A percentile compares a stretch with the other conserved stretches of the same genome.
Evolutionary conservation across 2,329 filamentous ascomycete genomes (phyloP).

Genomic region (Cryphonectria japonica): DNA sequence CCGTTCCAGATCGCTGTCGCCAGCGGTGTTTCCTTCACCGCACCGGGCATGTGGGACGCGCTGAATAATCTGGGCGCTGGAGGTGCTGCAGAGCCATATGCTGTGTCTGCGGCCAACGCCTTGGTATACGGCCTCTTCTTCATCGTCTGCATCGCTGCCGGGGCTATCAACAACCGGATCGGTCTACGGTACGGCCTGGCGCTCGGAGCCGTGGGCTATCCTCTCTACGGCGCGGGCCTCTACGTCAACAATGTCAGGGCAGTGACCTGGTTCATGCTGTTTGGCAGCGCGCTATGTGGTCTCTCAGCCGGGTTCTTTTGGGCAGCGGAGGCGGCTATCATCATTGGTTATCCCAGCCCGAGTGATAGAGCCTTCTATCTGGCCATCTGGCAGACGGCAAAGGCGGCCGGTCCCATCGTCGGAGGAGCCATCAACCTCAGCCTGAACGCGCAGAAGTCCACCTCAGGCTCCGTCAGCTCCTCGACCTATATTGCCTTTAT

Average conservation of each 20-base stretch:
- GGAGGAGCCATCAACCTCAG: conserved; percentile 32
- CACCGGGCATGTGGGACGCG: conserved; percentile 58
- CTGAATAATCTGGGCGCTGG: conserved; percentile 58
- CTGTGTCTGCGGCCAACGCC: conserved; percentile 57
- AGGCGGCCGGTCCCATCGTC: conserved; percentile 28
- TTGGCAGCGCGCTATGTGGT: conserved; percentile 53
- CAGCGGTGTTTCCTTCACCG: conserved; percentile 53
- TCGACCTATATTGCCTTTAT: conserved; percentile 38
- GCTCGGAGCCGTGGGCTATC: conserved; percentile 51
- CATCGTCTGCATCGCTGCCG: conserved; percentile 52
- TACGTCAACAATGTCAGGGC: conserved; percentile 56
- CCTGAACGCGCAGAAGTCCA: conserved; percentile 28
- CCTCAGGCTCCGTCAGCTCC: conserved; percentile 20
- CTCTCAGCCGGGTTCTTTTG: conserved; percentile 55
- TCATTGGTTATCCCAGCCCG: conserved; percentile 52
- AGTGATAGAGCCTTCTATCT: conserved; percentile 51
- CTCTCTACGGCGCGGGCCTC: conserved; percentile 50
- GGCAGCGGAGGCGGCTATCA: conserved; percentile 54
- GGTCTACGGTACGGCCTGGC: conserved; percentile 50
- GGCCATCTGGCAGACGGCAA: conserved; percentile 44
- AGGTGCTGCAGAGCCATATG: conserved; percentile 54
- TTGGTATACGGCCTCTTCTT: conserved; percentile 52
- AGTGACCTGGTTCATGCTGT: conserved; percentile 54
- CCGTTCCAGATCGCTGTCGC: conserved; percentile 27
- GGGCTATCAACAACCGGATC: conserved; percentile 53